Evolutionary conservation across 2,329 filamentous ascomycete species (phyloP), one percentile per base, ranked within the genome.

Genomic region (Aspergillus niger): DNA sequence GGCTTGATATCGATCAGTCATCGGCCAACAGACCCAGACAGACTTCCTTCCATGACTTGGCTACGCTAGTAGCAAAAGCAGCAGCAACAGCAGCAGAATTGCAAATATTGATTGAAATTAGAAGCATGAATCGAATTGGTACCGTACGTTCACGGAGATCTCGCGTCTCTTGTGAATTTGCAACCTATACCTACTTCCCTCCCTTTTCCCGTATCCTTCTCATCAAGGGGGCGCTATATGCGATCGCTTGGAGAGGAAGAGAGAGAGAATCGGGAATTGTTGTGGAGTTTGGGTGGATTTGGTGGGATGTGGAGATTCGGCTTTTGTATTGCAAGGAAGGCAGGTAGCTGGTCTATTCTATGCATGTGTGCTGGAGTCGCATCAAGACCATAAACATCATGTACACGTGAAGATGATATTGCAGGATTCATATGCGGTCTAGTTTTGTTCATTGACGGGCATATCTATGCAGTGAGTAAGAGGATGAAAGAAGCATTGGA

Each of bases 171-270:
- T 36, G 49, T 59, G 58, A 58, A 54, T 67, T 57, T 61, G 41
- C 60, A 59, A 41, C 10, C 8, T 20, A 20, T 20, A 20, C 11
- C 57, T 49, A 41, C 65, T 55, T 61, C 57, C 57, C 59, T 68
- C 63, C 61, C 64, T 55, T 60, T 57, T 58, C 63, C 61, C 65
- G 65, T 63, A 58, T 68, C 70, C 68, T 75, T 75, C 75, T 77
- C 75, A 77, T 63, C 69, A 71, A 72, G 67, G 61, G 62, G 62
- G 63, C 70, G 71, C 74, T 77, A 75, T 56, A 75, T 63, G 74
- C 70, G 70, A 58, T 62, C 73, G 66, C 65, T 76, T 74, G 70
- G 72, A 75, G 74, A 77, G 74, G 74, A 74, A 58, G 55, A 36
- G 32, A 13, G 32, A 13, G 32, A 36, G 11, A 11, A 5, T 36